Conservation (phyloP, 768 basidiomycete species). For the Lentinula guzmanii region DNA sequence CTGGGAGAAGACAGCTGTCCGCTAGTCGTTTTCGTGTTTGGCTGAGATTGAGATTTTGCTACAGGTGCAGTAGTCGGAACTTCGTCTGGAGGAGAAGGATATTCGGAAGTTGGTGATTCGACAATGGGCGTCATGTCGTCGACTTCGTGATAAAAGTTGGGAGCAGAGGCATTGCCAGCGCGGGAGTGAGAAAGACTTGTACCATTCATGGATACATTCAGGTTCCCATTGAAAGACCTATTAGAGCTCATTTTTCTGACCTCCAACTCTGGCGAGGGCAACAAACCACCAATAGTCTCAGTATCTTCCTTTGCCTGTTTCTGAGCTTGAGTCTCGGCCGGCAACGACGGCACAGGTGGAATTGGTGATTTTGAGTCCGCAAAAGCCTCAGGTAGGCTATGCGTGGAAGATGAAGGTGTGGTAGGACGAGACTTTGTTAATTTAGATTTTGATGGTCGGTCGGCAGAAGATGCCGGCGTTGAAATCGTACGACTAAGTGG, state of each 20-base stretch:
- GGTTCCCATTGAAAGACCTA: background rate
- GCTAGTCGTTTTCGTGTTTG: background rate
- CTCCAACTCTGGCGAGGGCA: background rate
- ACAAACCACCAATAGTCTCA: background rate
- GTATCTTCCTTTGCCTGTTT: background rate
- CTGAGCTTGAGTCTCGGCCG: background rate
- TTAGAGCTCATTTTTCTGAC: conserved; percentile 4
- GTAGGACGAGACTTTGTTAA: conserved; percentile 3
- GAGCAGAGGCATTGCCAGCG: background rate
- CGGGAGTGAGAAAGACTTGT: background rate
- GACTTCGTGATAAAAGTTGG: background rate
- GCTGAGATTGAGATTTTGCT: background rate
- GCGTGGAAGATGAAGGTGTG: conserved; percentile 4
- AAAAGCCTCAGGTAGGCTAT: background rate
- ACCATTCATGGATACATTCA: background rate
- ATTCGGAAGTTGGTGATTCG: conserved; percentile 6
- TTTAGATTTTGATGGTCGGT: background rate
- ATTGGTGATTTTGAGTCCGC: background rate
- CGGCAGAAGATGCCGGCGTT: background rate
- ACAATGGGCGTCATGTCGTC: conserved; percentile 7
- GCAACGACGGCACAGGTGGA: background rate
- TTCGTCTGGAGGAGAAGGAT: background rate
- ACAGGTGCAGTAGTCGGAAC: background rate
- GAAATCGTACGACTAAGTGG: background rate
- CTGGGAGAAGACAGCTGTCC: background rate